Evolutionary conservation across 352 stramenopile species (phyloP), one percentile per base, ranked within the genome.

Genomic region (Labyrinthula sp.): DNA sequence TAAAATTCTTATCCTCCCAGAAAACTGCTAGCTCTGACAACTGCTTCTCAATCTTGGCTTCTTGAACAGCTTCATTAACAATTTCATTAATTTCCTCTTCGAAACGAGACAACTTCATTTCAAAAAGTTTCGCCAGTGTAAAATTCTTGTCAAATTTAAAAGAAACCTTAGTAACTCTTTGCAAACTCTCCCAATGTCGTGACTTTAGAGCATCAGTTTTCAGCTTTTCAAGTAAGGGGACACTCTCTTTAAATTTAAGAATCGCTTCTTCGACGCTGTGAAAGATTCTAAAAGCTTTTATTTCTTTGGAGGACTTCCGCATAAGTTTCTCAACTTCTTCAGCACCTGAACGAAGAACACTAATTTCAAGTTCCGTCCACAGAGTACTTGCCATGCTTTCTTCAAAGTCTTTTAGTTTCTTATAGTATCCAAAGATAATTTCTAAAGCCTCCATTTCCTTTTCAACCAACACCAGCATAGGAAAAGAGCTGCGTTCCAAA

Each of bases 31-130:
- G 83, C 66, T 98, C 81, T 8, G 68, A 69, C 18, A 99, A 64
- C 57, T 96, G 98, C 47, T 96, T 77, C 60, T 99, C 90, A 22
- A 99, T 73, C 2, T 92, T 92, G 82, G 95, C 94, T 72, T 99
- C 92, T 26, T 90, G 88, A 62, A 97, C 88, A 38, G 91, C 91
- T 2, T 85, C 82, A 24, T 79, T 79, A 37, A 99, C 82, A 40
- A 98, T 90, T 41, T 95, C 73, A 34, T 77, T 78, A 12, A 99
- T 75, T 48, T 93, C 75, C 35, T 86, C 87, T 60, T 94, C 87
- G n/a, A 56, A 61, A 8, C 38, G 36, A 25, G 30, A 24, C 21
- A 59, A 39, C 30, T 83, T 76, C 2, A 72, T 65, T 17, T 84
- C 68, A 7, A 96, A 58, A 2, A 99, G 63, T 40, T 95, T 83